Evolutionary conservation across 2,329 filamentous ascomycete species (phyloP).

Genomic region (Xylaria sp.): DNA sequence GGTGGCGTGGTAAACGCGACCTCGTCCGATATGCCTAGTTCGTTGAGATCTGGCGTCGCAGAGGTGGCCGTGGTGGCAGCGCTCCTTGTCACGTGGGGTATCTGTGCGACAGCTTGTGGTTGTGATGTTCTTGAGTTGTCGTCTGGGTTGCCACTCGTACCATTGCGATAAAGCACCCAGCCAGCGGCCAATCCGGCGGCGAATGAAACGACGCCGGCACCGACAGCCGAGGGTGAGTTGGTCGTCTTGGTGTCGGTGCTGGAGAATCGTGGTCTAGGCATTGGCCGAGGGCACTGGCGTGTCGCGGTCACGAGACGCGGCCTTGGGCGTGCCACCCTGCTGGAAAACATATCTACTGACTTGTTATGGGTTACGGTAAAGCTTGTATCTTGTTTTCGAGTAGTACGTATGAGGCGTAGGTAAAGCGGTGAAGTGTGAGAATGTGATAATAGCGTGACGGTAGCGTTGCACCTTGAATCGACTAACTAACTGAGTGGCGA

Average conservation of each 20-base stretch:
- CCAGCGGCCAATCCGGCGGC: conserved; percentile 37
- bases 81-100: conserved; percentile 10
- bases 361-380: neutral
- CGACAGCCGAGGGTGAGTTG: conserved; percentile 23
- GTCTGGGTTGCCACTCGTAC: conserved; percentile 16
- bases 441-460: neutral
- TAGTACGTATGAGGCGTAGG: neutral
- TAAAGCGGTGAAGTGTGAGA: conserved; percentile 5
- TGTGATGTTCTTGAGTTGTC: no score
- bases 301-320: conserved; percentile 38
- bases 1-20: conserved; percentile 42
- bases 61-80: neutral
- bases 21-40: conserved; percentile 41
- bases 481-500: no score
- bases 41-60: conserved; percentile 45
- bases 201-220: conserved; percentile 33
- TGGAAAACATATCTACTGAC: conserved; percentile 36
- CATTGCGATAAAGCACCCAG: conserved; percentile 26
- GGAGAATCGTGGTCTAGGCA: conserved; percentile 37
- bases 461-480: neutral
- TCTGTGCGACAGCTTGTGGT: conserved; percentile 16
- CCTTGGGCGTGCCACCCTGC: conserved; percentile 37
- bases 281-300: conserved; percentile 24
- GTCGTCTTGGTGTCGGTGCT: conserved; percentile 36
- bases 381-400: neutral